A percentile compares a stretch with the other conserved stretches of the same genome.
These are phyloP conservation scores for Wallacemonas collosoma DNA, from an alignment of 208 protist species.

Conservation along the genomic window DNA sequence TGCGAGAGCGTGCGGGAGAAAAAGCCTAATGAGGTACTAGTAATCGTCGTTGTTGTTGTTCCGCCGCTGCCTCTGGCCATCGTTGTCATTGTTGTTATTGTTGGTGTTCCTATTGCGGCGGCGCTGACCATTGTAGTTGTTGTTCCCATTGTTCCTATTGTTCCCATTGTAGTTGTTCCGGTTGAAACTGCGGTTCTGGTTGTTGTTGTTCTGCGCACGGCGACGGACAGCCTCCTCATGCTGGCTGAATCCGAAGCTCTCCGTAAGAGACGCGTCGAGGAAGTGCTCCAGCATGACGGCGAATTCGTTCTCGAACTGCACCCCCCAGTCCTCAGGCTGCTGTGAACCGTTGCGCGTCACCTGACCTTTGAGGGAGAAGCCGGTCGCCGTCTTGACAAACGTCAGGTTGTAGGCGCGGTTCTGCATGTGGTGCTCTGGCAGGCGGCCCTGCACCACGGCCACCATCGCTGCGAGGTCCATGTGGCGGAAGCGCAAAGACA, in stretches of 20 bases:
- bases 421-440: conserved; percentile 63
- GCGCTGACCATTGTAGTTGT: conserved; percentile 5
- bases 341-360: conserved; percentile 61
- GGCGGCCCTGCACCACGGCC: conserved; percentile 56
- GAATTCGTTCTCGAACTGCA: conserved; percentile 85
- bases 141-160: conserved; percentile 20
- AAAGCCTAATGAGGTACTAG: neutral
- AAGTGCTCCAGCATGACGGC: conserved; percentile 86
- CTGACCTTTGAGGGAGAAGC: conserved; percentile 71
- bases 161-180: conserved; percentile 29
- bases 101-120: conserved; percentile 11
- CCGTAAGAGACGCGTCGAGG: conserved; percentile 69
- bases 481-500: conserved; percentile 78
- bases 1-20: neutral
- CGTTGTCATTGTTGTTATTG: conserved; percentile 9
- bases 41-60: neutral
- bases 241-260: conserved; percentile 85
- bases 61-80: neutral
- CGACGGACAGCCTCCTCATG: conserved; percentile 32
- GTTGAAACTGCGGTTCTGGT: conserved; percentile 29
- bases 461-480: conserved; percentile 77
- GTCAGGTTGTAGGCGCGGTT: conserved; percentile 75
- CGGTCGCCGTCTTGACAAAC: conserved; percentile 61
- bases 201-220: conserved; percentile 24
- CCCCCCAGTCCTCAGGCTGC: conserved; percentile 71